These are phyloP conservation scores for Zasmidium citrigriseum DNA, from an alignment of 2,329 filamentous ascomycete species.

Conservation along the genomic window DNA sequence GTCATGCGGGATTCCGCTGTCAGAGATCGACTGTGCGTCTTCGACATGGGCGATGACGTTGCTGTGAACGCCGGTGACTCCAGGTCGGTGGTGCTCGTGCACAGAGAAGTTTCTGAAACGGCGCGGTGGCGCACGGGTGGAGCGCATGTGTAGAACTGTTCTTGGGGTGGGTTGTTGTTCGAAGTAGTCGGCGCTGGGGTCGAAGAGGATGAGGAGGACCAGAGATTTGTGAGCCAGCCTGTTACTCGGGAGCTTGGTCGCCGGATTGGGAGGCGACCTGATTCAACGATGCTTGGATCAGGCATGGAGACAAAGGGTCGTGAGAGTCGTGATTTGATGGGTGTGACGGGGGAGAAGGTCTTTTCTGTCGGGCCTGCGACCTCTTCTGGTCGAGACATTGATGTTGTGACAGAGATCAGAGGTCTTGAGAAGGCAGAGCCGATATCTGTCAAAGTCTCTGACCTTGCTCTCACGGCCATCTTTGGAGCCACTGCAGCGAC, in stretches of 20 bases:
- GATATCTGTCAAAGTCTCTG: conserved; percentile 51
- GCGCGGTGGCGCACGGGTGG: conserved; percentile 13
- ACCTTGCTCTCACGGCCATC: conserved; percentile 48
- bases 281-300: conserved; percentile 11
- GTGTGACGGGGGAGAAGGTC: conserved; percentile 11
- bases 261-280: not conserved
- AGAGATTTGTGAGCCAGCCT: conserved; percentile 31
- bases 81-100: conserved; percentile 25
- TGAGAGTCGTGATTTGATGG: conserved; percentile 22
- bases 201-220: conserved; percentile 16
- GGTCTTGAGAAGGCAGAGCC: conserved; percentile 49
- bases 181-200: conserved; percentile 1
- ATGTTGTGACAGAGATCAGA: conserved; percentile 23
- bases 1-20: conserved; percentile 21
- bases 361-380: conserved; percentile 1
- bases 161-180: conserved; percentile 6
- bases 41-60: conserved; percentile 24
- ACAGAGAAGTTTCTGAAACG: conserved; percentile 22
- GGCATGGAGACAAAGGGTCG: conserved; percentile 25
- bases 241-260: conserved; percentile 24
- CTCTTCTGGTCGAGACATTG: conserved; percentile 2
- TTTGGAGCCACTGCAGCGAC: conserved; percentile 49
- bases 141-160: conserved; percentile 27
- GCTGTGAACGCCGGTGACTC: conserved; percentile 25
- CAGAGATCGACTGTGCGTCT: conserved; percentile 29